Evolutionary conservation across 2,329 filamentous ascomycete species (phyloP).

Genomic region (Claviceps paspali): DNA sequence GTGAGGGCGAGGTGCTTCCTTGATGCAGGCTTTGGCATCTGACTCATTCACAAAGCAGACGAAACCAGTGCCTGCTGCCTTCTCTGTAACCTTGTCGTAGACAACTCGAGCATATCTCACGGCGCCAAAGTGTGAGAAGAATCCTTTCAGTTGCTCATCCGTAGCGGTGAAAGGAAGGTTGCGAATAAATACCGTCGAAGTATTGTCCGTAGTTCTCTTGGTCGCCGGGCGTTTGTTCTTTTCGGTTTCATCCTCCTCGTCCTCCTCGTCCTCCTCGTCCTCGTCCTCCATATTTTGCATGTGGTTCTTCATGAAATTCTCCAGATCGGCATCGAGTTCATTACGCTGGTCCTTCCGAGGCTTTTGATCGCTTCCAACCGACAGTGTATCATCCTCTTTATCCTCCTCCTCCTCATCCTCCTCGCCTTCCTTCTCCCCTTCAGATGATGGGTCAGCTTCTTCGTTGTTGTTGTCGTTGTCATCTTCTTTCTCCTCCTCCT

Average conservation of each 20-base stretch:
- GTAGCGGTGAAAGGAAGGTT: conserved; percentile 84
- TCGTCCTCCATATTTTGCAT: conserved; percentile 44
- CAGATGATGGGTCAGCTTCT: conserved; percentile 15
- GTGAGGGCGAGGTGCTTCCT: conserved; percentile 50
- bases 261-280: conserved; percentile 39
- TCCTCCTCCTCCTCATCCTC: too few species aligned
- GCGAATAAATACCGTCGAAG: conserved; percentile 75
- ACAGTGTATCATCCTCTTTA: conserved; percentile 12
- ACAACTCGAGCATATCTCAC: conserved; percentile 86
- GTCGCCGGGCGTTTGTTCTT: conserved; percentile 13
- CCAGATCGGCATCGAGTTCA: conserved; percentile 28
- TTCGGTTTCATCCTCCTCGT: conserved; percentile 29
- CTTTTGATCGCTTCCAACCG: conserved; percentile 16
- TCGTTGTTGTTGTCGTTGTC: conserved; percentile 21
- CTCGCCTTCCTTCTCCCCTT: conserved; percentile 19
- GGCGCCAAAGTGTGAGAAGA: conserved; percentile 80
- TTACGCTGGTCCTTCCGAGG: conserved; percentile 19
- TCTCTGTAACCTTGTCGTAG: conserved; percentile 69
- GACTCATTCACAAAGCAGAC: conserved; percentile 75
- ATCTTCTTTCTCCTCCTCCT: conserved; percentile 19
- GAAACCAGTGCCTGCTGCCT: conserved; percentile 83
- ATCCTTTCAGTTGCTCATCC: conserved; percentile 67
- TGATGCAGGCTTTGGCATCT: conserved; percentile 64
- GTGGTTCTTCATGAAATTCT: conserved; percentile 43
- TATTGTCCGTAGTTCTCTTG: conserved; percentile 41